Base-by-base conservation (phyloP, 208 protist genomes). In the Zelonia costaricensis region DNA sequence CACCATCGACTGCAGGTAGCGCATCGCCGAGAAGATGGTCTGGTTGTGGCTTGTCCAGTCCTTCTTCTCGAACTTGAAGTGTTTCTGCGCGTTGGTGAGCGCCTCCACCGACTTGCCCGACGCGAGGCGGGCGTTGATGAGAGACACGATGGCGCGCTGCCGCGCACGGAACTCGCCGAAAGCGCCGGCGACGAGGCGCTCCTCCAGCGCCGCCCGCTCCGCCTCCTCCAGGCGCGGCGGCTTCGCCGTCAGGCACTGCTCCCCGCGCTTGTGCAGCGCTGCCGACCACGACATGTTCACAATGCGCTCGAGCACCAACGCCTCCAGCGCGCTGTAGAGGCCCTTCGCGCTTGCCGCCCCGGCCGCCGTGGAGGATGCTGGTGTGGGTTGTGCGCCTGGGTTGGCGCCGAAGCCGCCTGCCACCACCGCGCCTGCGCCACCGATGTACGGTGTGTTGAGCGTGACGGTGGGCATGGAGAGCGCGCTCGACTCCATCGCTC, bases 1-100 rank as follows among this genome's bases (percentile, higher is more conserved):
- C 60, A 79, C 70, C 82, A 92, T 91, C 9, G 89, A 95, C 52
- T 87, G 68, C 43, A 93, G 63, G 67, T 95, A 93, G 13, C 72
- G 78, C 40, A 93, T 59, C 0, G 84, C 77, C 33, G 76, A 79
- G 51, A 84, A 80, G 36, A 87, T 70, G 28, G 77, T 78, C 53
- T 91, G 77, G 12, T 43, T 60, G 23, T 75, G 58, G 27, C 58
- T 67, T 16, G 69, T 84, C 83, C 86, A 93, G 33, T 88, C 69
- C 31, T 76, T 73, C 71, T 85, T 84, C 36, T 88, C 84, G 27
- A 82, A 83, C 18, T 71, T 78, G 68, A 95, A 91, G 66, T 95
- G 86, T 46, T 66, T 70, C 40, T 74, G 68, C 2, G 84, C 80
- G 23, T 78, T 65, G 12, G 62, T 51, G 22, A 91, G 62, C 2